Evolutionary conservation across 2,329 filamentous ascomycete species (phyloP), one percentile per base, ranked within the genome.

Genomic region (Apiospora saccharicola): DNA sequence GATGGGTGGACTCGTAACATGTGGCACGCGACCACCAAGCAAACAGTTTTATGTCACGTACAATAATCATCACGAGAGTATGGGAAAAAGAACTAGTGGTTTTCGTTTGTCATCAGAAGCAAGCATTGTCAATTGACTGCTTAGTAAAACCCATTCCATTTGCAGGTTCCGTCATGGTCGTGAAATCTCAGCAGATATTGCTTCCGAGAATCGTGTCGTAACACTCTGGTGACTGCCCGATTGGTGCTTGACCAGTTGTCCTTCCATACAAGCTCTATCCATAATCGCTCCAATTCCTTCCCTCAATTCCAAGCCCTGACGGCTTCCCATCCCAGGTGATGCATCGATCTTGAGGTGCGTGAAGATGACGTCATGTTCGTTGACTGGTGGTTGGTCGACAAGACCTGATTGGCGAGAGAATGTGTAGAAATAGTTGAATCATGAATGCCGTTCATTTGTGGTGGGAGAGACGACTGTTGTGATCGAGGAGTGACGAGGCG

Each of bases 401-500:
- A 61, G 57, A 19, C 57, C 6, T 12, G 1, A 22, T n/a, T 51
- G 49, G 49, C 57, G 34, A 64, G 12, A 64, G 34, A n/a, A n/a
- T 64, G 19, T 13, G 22, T n/a, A 34, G 34, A 41, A 26, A 43
- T 34, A 53, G 37, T 14, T 51, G 68, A 43, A 71, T 71, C 51
- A 70, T 51, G 67, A 37, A 69, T 73, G 70, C 67, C 57, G 70
- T 30, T 57, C 49, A 70, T 67, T 71, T 70, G 71, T 53, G 70
- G 44, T 67, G 46, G 49, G 69, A 49, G 49, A 68, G 57, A 68
- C 43, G 74, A 79, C 76, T 77, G 80, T 79, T 77, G 80, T 79
- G 80, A 82, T 82, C 81, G 81, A 78, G 76, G 77, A 78, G 79
- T 44, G 74, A 76, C 74, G 80, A 82, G 79, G 77, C 73, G 79